Percentiles rank a stretch among this genome's conserved stretches.
These are phyloP conservation scores for Penicillium oxalicum DNA, from an alignment of 2,329 filamentous ascomycete species.

Conservation along the genomic window DNA sequence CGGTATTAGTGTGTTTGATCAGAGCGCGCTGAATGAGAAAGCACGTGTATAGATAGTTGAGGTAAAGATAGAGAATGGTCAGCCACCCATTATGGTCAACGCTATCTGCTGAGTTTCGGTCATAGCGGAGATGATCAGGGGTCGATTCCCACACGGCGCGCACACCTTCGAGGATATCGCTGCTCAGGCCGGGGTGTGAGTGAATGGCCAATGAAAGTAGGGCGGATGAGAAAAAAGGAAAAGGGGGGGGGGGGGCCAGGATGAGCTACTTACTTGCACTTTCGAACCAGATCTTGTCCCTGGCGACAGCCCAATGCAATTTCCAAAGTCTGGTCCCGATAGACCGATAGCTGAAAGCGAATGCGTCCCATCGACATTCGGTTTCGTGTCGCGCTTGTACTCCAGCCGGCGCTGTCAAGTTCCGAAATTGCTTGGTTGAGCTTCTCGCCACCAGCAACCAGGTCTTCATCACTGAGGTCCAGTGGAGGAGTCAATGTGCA, in stretches of 20 bases:
- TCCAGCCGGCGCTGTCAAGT: conserved; percentile 27
- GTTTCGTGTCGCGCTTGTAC: conserved; percentile 13
- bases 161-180: conserved; percentile 24
- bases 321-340: conserved; percentile 28
- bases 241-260: too few relatives aligned
- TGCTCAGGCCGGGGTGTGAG: background rate
- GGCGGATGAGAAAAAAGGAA: too few relatives aligned
- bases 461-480: conserved; percentile 26
- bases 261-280: conserved; percentile 19
- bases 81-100: conserved; percentile 14
- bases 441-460: conserved; percentile 22
- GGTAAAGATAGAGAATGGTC: conserved; percentile 24
- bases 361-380: conserved; percentile 20
- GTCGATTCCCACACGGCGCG: conserved; percentile 21
- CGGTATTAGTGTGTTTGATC: conserved; percentile 28
- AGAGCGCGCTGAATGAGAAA: conserved; percentile 32
- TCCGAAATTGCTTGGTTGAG: conserved; percentile 22
- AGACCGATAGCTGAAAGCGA: conserved; percentile 24
- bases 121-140: conserved; percentile 25
- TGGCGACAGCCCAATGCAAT: conserved; percentile 25
- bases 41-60: conserved; percentile 32
- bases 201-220: background rate
- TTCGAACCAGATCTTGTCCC: conserved; percentile 20
- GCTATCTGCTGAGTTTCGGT: conserved; percentile 12
- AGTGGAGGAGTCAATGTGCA: conserved; percentile 37